Conservation (phyloP, 768 basidiomycete genomes). For the Mycena rosella region DNA sequence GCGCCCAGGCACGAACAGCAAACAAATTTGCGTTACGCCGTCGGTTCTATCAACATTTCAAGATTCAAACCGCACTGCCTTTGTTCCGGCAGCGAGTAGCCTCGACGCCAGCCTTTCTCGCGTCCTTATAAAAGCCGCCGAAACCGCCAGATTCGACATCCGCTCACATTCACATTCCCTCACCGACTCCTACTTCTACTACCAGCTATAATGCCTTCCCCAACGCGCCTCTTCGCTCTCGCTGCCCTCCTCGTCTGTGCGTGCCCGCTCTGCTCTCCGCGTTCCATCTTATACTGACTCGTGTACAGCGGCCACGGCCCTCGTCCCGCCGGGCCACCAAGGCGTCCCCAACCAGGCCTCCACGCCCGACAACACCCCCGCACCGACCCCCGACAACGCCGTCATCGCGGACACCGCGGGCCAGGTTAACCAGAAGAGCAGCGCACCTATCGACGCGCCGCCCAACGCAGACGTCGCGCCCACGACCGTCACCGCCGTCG, state of each 20-base stretch:
- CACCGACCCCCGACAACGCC: slow-evolving; percentile 30
- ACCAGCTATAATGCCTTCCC: slow-evolving; percentile 34
- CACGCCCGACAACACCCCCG: slow-evolving; percentile 34
- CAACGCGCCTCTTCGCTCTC: slow-evolving; percentile 29
- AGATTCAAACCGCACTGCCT: no score
- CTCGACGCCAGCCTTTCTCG: not conserved
- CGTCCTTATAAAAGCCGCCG: slow-evolving; percentile 11
- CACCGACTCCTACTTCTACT: not conserved
- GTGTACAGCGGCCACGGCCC: slow-evolving; percentile 36
- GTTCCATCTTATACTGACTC: not conserved
- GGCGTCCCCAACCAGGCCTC: slow-evolving; percentile 35
- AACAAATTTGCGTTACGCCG: slow-evolving; percentile 25
- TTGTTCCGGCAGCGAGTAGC: slow-evolving; percentile 6
- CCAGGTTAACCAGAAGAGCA: slow-evolving; percentile 35
- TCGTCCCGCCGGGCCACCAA: slow-evolving; percentile 44
- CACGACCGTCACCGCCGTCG: slow-evolving; percentile 58
- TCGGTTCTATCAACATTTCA: not conserved
- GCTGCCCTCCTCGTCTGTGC: slow-evolving; percentile 27
- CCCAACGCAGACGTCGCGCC: slow-evolving; percentile 26
- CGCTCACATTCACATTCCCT: not conserved
- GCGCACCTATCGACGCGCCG: slow-evolving; percentile 15
- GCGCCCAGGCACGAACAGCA: no score
- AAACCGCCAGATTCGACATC: not conserved
- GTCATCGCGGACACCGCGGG: slow-evolving; percentile 27
- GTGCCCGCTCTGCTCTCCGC: not conserved